Evolutionary conservation across 2,329 filamentous ascomycete genomes (phyloP).

Genomic region (Colletotrichum tofieldiae): DNA sequence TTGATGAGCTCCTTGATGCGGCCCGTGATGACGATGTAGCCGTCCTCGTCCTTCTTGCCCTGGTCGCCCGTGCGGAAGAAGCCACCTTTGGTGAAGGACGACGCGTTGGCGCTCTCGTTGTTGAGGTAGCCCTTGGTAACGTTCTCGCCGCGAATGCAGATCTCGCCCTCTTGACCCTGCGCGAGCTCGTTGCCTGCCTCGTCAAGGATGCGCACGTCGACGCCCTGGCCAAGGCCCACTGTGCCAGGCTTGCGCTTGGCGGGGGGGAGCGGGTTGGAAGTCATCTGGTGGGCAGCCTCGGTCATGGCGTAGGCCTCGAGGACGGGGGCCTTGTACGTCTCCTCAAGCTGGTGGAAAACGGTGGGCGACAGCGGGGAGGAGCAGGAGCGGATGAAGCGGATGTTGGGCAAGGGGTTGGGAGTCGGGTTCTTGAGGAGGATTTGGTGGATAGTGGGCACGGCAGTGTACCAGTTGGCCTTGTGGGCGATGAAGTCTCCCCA

Average conservation of each 20-base stretch:
- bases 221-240: slow-evolving; percentile 87
- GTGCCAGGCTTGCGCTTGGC: slow-evolving; percentile 84
- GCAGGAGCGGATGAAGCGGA: slow-evolving; percentile 91
- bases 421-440: slow-evolving; percentile 83
- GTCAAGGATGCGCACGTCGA: slow-evolving; percentile 85
- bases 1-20: slow-evolving; percentile 95
- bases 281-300: slow-evolving; percentile 90
- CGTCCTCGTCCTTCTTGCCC: slow-evolving; percentile 84
- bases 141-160: slow-evolving; percentile 86
- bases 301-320: slow-evolving; percentile 96
- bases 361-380: slow-evolving; percentile 88
- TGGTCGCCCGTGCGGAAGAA: slow-evolving; percentile 94
- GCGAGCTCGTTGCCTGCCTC: slow-evolving; percentile 77
- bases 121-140: slow-evolving; percentile 90
- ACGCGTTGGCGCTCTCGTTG: slow-evolving; percentile 82
- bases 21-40: slow-evolving; percentile 90
- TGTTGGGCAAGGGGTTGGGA: slow-evolving; percentile 78
- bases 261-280: slow-evolving; percentile 80
- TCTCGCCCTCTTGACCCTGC: slow-evolving; percentile 82
- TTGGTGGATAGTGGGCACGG: slow-evolving; percentile 93
- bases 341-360: slow-evolving; percentile 84
- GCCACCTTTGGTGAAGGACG: slow-evolving; percentile 80
- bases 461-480: slow-evolving; percentile 92
- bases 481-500: slow-evolving; percentile 83
- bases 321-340: slow-evolving; percentile 83